Base-by-base conservation (phyloP, 2,329 filamentous ascomycete genomes). In the Stachybotrys elegans region DNA sequence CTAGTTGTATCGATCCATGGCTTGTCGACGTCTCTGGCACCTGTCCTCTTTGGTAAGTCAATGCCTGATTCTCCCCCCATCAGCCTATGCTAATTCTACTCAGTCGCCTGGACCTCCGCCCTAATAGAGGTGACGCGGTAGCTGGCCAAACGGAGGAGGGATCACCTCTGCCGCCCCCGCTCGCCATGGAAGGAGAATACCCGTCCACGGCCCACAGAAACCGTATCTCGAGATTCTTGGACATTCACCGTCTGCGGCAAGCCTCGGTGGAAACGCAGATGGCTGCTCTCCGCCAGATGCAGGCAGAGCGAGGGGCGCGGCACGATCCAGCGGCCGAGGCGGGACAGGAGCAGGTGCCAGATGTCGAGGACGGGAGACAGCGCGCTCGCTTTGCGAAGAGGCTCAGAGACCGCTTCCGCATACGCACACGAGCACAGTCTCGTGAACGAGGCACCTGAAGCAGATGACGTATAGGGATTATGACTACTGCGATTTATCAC, bases 1-100 rank as follows among this genome's bases (percentile, higher is more conserved):
- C 83, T 1, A 69, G 70, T 37, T 86, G 83, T 53, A 75, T 86
- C 45, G 83, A 86, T 53, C 83, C 82, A 4, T 86, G 83, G 83
- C 67, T 86, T 35, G 67, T 86, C 48, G 83, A 86, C 45, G 76
- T 86, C 11, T 84, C 81, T 11, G 82, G 83, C 47, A 86, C 82
- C 22, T 86, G 82, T 60, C 82, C 82, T 16, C 60, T 86, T 46
- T 86, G 82, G 82, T 85, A 69, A 70, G 78, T 68, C 40, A 20
- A 20, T 23, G 14, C 6, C 9, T 23, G 7, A 25, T 27, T 17
- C 13, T 11, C 14, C 22, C 36, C 25, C 16, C 25, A 37, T 23
- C 37, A 22, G 22, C 25, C 42, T n/a, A 35, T 43, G 40, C 54
- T 59, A 48, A 62, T 45, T n/a, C 13, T 22, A 20, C 22, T 9